Conservation (phyloP, 208 protist species). For the Phytomonas francai region DNA sequence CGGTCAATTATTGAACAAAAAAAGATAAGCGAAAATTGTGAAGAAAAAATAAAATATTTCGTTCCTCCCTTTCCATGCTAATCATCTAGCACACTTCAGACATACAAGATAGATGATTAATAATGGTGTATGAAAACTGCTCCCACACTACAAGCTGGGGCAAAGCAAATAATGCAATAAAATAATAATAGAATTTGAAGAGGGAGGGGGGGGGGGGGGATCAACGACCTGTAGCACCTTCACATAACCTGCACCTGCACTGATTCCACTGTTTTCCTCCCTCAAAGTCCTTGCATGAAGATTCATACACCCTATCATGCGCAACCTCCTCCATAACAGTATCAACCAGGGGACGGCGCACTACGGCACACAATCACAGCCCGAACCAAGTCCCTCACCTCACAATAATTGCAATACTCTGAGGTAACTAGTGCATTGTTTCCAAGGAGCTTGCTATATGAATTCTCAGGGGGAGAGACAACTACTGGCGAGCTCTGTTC, state of each 20-base stretch:
- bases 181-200: too few relatives aligned
- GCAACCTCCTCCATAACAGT: neutral
- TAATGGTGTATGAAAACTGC: neutral
- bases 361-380: slow-evolving; percentile 46
- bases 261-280: neutral
- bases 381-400: slow-evolving; percentile 63
- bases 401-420: slow-evolving; percentile 41
- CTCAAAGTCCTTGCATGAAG: neutral
- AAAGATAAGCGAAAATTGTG: neutral
- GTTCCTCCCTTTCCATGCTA: neutral
- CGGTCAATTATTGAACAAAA: neutral
- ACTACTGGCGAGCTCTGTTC: neutral
- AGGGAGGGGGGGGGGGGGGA: too few relatives aligned
- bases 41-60: neutral
- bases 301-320: neutral
- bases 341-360: slow-evolving; percentile 50
- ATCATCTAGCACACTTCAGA: neutral
- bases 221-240: neutral
- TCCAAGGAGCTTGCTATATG: neutral
- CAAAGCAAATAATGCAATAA: neutral
- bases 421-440: neutral
- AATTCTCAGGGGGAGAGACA: neutral
- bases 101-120: neutral
- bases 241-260: neutral
- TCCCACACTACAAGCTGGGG: neutral